Evolutionary conservation across 2,329 filamentous ascomycete genomes (phyloP), one percentile per base, ranked within the genome.

Genomic region (Nothomitra cinnamomea): DNA sequence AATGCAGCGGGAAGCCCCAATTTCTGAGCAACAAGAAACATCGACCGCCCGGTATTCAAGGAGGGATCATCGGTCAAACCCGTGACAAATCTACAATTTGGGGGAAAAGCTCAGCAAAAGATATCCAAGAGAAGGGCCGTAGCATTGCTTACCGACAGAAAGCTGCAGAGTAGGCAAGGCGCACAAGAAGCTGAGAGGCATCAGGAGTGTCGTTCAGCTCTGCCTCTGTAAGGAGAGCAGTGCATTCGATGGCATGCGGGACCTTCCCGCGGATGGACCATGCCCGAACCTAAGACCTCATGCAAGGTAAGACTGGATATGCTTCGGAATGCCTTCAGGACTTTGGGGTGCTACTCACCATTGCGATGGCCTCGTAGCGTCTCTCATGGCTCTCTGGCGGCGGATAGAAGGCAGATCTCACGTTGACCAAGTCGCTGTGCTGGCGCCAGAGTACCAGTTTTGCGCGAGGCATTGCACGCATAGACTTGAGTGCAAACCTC

Each of bases 161-260:
- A 5, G 85, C 85, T 10, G 45, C 45, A 19, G 13, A 24, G n/a
- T 49, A 49, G 13, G 45, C 19, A 24, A 49, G 45, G 5, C 45
- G 19, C 13, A 49, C 77, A 66, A 84, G 82, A 51, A 71, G 70
- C 45, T 71, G 71, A 42, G 73, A 68, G 42, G 62, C 53, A 42
- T 64, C 53, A 41, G 63, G 63, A 57, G 72, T 70, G 67, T 88
- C 84, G 61, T 79, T 77, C 52, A 88, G 68, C 19, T 82, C 69
- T 25, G 83, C 84, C 56, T 83, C 79, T 59, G 78, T 78, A 56
- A 92, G 71, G 57, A 87, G 75, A 2, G 82, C 83, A 42, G 85
- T 89, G 36, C 82, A 85, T 67, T 90, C 85, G 53, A 90, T 77
- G 66, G 87, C 74, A 69, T 90, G 83, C 53, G 86, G 85, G 57